These are phyloP conservation scores for Fusarium avenaceum DNA, from an alignment of 2,329 filamentous ascomycete species.

Conservation along the genomic window DNA sequence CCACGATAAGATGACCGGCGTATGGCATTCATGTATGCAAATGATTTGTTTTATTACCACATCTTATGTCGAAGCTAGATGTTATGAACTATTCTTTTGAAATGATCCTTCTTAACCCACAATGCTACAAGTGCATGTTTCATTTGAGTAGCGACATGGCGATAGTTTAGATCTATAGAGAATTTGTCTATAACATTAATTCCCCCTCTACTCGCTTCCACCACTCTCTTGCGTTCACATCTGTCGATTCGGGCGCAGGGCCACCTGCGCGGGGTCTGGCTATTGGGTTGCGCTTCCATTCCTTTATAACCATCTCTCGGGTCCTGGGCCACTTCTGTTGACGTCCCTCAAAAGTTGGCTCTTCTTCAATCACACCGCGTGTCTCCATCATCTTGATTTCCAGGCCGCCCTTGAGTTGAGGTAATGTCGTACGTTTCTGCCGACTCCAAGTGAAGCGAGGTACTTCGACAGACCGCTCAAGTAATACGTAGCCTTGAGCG, in stretches of 20 bases:
- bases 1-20: constrained; percentile 25
- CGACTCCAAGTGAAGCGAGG: constrained; percentile 43
- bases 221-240: constrained; percentile 43
- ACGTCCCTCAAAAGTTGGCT: constrained; percentile 25
- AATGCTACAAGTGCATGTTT: constrained; percentile 4
- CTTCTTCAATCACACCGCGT: constrained; percentile 20
- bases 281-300: constrained; percentile 46
- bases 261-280: constrained; percentile 37
- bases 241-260: constrained; percentile 39
- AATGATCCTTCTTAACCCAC: neutral
- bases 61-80: neutral
- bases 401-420: constrained; percentile 43
- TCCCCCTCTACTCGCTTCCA: constrained; percentile 51
- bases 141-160: neutral
- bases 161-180: constrained; percentile 12
- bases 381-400: constrained; percentile 28
- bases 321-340: constrained; percentile 44
- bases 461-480: constrained; percentile 44
- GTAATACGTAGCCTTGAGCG: constrained; percentile 49
- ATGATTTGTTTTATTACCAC: neutral
- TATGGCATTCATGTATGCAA: constrained; percentile 2
- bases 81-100: neutral
- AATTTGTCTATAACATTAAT: constrained; percentile 47
- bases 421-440: constrained; percentile 47
- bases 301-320: constrained; percentile 40